Conservation (phyloP, 352 stramenopile species). For the Pythium aphanidermatum region DNA sequence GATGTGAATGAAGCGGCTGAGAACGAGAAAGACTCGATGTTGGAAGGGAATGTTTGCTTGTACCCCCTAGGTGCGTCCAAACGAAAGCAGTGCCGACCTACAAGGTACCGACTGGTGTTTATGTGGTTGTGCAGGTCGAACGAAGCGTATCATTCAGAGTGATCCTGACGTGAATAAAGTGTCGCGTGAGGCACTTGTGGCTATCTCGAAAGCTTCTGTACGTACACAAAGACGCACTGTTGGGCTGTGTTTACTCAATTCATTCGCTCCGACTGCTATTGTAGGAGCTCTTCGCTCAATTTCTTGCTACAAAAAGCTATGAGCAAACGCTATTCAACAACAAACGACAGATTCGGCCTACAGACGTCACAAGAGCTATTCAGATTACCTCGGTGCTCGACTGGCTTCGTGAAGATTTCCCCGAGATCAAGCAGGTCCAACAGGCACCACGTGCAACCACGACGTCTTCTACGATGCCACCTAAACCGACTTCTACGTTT, state of each 20-base stretch:
- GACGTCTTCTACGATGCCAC: background rate
- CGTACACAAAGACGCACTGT: too few species aligned
- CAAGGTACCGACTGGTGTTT: background rate
- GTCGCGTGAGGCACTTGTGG: slow-evolving; percentile 88
- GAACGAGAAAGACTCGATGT: slow-evolving; percentile 18
- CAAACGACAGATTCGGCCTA: slow-evolving; percentile 72
- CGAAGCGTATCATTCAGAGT: slow-evolving; percentile 92
- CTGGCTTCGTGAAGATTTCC: slow-evolving; percentile 85
- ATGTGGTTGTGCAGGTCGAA: slow-evolving; percentile 41
- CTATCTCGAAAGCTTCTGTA: slow-evolving; percentile 91
- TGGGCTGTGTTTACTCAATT: background rate
- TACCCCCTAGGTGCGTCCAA: slow-evolving; percentile 39
- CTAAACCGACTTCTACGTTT: too few species aligned
- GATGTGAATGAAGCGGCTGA: slow-evolving; percentile 47
- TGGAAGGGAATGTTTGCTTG: slow-evolving; percentile 33
- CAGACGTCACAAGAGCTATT: slow-evolving; percentile 71
- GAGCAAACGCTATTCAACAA: slow-evolving; percentile 80
- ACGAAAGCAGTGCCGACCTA: background rate
- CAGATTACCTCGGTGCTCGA: slow-evolving; percentile 71
- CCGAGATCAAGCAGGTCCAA: slow-evolving; percentile 41
- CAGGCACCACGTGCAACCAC: too few species aligned
- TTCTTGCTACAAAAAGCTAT: slow-evolving; percentile 87
- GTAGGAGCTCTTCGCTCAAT: slow-evolving; percentile 87
- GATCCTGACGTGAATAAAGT: slow-evolving; percentile 90
- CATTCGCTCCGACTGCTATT: background rate